Conservation (phyloP, 306 rosid species). For the Quercus alba region DNA sequence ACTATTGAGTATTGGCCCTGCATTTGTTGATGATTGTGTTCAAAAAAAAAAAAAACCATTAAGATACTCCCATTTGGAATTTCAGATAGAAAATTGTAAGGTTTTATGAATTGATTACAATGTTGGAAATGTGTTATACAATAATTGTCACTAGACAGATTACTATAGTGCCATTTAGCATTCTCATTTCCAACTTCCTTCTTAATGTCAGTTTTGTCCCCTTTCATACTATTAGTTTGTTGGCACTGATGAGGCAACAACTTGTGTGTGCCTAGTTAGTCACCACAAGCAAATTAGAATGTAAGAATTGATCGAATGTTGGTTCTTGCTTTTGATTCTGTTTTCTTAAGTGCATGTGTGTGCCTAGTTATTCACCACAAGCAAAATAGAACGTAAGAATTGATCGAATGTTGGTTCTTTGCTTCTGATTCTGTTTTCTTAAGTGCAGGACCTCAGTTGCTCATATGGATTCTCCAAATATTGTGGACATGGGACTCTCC, state of each 20-base stretch:
- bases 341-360: conserved; percentile 23
- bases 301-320: too few relatives aligned
- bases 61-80: not conserved
- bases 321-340: too few relatives aligned
- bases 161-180: not conserved
- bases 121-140: not conserved
- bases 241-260: conserved; percentile 35
- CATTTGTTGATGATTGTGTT: too few relatives aligned
- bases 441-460: conserved; percentile 72
- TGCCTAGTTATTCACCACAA: too few relatives aligned
- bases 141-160: not conserved
- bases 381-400: too few relatives aligned
- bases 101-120: conserved; percentile 2
- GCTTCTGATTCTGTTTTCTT: too few relatives aligned
- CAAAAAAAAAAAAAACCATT: not conserved
- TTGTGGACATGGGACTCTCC: conserved; percentile 67
- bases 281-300: too few relatives aligned
- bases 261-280: too few relatives aligned
- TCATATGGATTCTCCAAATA: conserved; percentile 75
- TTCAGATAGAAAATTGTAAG: not conserved
- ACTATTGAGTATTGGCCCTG: too few relatives aligned
- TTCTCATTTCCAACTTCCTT: not conserved
- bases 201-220: conserved; percentile 5
- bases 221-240: conserved; percentile 42
- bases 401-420: too few relatives aligned